Evolutionary conservation across 2,329 filamentous ascomycete species (phyloP).

Genomic region (Aspergillus sp.): DNA sequence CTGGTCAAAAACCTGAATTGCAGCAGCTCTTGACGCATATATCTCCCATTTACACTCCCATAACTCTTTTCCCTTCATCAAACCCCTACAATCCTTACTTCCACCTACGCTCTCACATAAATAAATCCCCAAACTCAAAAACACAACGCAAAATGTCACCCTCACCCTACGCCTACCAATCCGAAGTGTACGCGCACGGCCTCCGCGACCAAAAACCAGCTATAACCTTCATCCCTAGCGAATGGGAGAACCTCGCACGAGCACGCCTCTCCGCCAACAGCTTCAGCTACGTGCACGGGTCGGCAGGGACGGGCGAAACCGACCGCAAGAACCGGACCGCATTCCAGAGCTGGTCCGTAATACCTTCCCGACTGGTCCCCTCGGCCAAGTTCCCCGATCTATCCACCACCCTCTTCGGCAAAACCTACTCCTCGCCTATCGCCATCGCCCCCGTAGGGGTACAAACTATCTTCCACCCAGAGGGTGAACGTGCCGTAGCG

Average conservation of each 20-base stretch:
- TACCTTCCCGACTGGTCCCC: slow-evolving; percentile 29
- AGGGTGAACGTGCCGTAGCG: slow-evolving; percentile 65
- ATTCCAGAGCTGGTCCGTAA: slow-evolving; percentile 32
- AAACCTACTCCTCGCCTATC: slow-evolving; percentile 52
- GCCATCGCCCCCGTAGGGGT: slow-evolving; percentile 70
- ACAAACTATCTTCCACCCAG: slow-evolving; percentile 65
- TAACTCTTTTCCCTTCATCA: neutral
- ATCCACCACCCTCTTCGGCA: slow-evolving; percentile 54
- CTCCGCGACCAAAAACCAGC: slow-evolving; percentile 49
- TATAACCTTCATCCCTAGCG: slow-evolving; percentile 59
- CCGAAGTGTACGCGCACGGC: slow-evolving; percentile 50
- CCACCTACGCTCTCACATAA: no score
- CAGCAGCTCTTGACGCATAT: no score
- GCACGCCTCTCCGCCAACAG: slow-evolving; percentile 50
- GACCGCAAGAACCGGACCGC: slow-evolving; percentile 32
- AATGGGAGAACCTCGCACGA: slow-evolving; percentile 56
- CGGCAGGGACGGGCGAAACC: slow-evolving; percentile 47
- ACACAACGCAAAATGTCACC: neutral
- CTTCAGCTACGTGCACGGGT: slow-evolving; percentile 62
- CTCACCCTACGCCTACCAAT: slow-evolving; percentile 34
- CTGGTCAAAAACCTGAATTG: no score
- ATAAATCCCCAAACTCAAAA: no score
- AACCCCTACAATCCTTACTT: no score
- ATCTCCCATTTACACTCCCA: no score
- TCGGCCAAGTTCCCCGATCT: slow-evolving; percentile 47